Evolutionary conservation across 305 asterid genomes (phyloP), one percentile per base, ranked within the genome.

Genomic region (Andrographis paniculata): DNA sequence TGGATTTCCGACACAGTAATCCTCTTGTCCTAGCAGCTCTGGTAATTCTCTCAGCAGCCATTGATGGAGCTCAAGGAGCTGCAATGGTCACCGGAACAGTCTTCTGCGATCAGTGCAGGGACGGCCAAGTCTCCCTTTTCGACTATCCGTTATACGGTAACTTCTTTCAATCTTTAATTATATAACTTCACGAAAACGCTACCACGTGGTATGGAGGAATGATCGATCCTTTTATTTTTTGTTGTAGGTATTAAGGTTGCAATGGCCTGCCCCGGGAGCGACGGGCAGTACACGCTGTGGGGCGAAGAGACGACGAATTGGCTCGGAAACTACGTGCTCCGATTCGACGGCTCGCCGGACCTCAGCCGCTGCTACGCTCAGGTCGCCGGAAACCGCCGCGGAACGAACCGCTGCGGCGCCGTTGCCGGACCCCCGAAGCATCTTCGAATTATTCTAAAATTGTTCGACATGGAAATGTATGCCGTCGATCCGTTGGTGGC

Each of bases 41-140:
- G 47, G 59, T 86, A 7, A n/a, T 78, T 21, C 55, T 55, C 46
- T 70, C 68, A 17, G 79, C 71, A 4, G 62, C 78, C 72, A 66
- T 66, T 67, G 18, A 56, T 56, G 76, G 78, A 30, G 66, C 70
- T 53, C 42, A 42, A 37, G 94, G 95, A 35, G 62, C 57, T 59
- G 59, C 86, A 4, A 44, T 66, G 74, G 80, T 89, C 20, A 56
- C 85, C 7, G 98, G 98, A 14, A 80, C 87, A 0, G 98, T 89
- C 39, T 82, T 85, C 58, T 89, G 98, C 45, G 98, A 89, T 62
- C 96, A 89, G 67, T 89, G 98, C 79, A 80, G 65, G 70, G 98
- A 86, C 49, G 98, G 95, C 41, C 82, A 69, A 21, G 44, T 89
- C 1, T 82, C 98, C 20, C 63, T 82, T 44, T 89, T 68, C 53